Evolutionary conservation across 2,329 filamentous ascomycete genomes (phyloP), one percentile per base, ranked within the genome.

Genomic region (Rutstroemia sp.): DNA sequence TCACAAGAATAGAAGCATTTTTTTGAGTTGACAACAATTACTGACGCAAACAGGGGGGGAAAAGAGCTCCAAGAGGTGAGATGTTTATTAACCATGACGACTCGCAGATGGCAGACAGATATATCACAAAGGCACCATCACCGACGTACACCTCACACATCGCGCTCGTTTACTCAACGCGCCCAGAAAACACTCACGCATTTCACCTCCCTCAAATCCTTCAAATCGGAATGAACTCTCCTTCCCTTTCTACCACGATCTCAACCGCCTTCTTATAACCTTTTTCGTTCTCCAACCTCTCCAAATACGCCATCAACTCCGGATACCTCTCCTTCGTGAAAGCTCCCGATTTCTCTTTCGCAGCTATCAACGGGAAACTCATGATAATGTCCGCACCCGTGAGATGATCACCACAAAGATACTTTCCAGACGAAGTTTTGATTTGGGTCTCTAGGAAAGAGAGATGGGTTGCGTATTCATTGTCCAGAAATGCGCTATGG

Each of bases 331-430:
- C 69, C 58, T 72, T 69, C 2, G 70, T 75, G 30, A 66, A 50
- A 25, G 65, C 47, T 9, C 71, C 71, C 12, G 65, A 67, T 36
- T 62, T 57, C 42, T 64, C 63, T 27, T 69, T 67, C 1, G 71
- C 76, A 2, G 70, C 76, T 57, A 80, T 73, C 4, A 81, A 62
- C 0, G 74, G 76, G 62, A 78, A 81, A 50, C 73, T 74, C 66
- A 80, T 72, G 65, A 80, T 66, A 45, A 81, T 76, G 64, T 81
- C 78, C 5, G 76, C 78, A 12, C 71, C 76, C 0, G 77, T 78
- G 25, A 82, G 63, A 2, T 72, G 68, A 5, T 69, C 67, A 8
- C 77, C 76, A 60, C 76, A 79, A 34, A 81, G 70, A 60, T 75
- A 81, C 44, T 75, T 70, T 3, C 78, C 78, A n/a, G 70, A 69